Conservation (phyloP, 2,329 filamentous ascomycete species). For the Talaromyces sp. region DNA sequence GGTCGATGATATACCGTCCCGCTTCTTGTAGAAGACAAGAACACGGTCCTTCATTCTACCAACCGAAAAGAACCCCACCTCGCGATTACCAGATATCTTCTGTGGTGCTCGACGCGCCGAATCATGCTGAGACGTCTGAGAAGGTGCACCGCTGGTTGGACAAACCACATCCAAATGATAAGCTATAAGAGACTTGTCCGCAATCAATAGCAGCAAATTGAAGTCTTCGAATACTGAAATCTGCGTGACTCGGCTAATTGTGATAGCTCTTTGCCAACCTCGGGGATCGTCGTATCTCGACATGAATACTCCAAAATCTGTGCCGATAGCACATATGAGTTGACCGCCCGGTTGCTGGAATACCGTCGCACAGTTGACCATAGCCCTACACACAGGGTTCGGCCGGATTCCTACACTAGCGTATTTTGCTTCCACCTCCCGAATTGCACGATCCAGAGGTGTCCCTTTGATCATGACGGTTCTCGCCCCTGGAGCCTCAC, state of each 20-base stretch:
- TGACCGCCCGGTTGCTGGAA: constrained; percentile 78
- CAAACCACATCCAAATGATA: constrained; percentile 87
- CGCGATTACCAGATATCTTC: constrained; percentile 77
- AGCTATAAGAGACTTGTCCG: constrained; percentile 85
- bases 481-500: constrained; percentile 55
- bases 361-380: constrained; percentile 88
- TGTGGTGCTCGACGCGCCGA: constrained; percentile 83
- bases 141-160: constrained; percentile 45
- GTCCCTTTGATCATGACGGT: constrained; percentile 83
- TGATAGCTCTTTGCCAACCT: constrained; percentile 81
- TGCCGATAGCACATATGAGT: constrained; percentile 87
- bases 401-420: constrained; percentile 59
- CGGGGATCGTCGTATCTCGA: constrained; percentile 84
- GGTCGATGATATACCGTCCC: constrained; percentile 83
- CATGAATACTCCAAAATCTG: constrained; percentile 89
- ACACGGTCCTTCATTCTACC: constrained; percentile 96
- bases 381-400: constrained; percentile 75
- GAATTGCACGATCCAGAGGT: constrained; percentile 83
- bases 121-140: constrained; percentile 58
- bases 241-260: constrained; percentile 75
- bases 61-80: constrained; percentile 94
- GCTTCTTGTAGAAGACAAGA: constrained; percentile 94
- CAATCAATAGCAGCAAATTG: constrained; percentile 83
- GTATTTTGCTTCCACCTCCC: constrained; percentile 77
- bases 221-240: constrained; percentile 95